Conservation (phyloP, 2,329 filamentous ascomycete species). For the Bipolaris sorokiniana region DNA sequence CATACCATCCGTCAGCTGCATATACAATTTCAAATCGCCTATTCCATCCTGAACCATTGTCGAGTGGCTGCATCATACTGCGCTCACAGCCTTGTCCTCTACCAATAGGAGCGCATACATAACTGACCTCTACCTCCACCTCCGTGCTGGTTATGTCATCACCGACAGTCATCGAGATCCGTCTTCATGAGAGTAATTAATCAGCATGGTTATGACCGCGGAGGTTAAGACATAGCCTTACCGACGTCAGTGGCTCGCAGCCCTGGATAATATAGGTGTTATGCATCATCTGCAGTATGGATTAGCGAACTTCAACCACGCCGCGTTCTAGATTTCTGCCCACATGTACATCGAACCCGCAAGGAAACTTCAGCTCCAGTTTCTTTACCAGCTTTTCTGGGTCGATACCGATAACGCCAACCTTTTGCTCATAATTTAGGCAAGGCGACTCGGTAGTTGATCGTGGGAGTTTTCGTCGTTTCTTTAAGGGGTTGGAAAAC, state of each 20-base stretch:
- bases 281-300: constrained; percentile 11
- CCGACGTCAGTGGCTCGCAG: not conserved
- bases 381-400: constrained; percentile 5
- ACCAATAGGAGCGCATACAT: not conserved
- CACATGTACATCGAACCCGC: constrained; percentile 3
- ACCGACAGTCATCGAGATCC: constrained; percentile 2
- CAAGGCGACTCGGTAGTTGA: too few relatives aligned
- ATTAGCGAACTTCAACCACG: not conserved
- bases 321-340: not conserved
- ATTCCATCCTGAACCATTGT: not conserved
- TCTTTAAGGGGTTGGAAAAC: not conserved
- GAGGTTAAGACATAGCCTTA: not conserved
- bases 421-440: not conserved
- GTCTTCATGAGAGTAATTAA: not conserved
- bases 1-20: not conserved
- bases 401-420: not conserved
- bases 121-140: not conserved
- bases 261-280: constrained; percentile 12
- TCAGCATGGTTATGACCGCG: not conserved
- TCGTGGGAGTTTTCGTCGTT: not conserved
- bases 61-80: not conserved
- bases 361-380: constrained; percentile 2
- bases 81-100: not conserved
- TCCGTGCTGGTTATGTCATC: not conserved
- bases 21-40: not conserved